Conservation (phyloP, 2,329 filamentous ascomycete species). For the Aspergillus calidoustus region DNA sequence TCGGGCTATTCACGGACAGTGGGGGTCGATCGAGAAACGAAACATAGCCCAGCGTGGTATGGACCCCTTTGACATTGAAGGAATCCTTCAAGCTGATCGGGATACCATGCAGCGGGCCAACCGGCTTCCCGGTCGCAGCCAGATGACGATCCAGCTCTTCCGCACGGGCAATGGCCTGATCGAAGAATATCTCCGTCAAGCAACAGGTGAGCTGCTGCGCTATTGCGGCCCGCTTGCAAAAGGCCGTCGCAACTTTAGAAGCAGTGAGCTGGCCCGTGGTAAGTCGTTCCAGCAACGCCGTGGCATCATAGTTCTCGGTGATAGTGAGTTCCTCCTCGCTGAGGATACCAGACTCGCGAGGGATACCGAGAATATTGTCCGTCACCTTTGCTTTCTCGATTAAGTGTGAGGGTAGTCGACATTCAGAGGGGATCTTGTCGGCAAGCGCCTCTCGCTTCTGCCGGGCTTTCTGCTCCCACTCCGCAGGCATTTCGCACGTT, state of each 20-base stretch:
- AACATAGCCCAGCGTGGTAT: conserved; percentile 62
- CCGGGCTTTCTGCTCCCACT: conserved; percentile 18
- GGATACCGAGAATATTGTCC: conserved; percentile 14
- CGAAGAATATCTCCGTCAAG: conserved; percentile 59
- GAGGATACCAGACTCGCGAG: conserved; percentile 46
- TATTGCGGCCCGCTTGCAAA: conserved; percentile 41
- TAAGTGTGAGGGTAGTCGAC: conserved; percentile 3
- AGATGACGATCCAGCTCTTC: conserved; percentile 53
- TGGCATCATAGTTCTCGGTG: conserved; percentile 49
- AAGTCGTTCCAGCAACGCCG: conserved; percentile 34
- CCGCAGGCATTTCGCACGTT: neutral
- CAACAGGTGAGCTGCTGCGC: conserved; percentile 50
- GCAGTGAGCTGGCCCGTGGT: conserved; percentile 34
- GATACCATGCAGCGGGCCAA: conserved; percentile 67
- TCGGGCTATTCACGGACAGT: conserved; percentile 53
- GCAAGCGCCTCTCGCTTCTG: conserved; percentile 16
- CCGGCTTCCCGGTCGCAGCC: conserved; percentile 43
- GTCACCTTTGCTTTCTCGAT: neutral
- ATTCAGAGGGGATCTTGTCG: conserved; percentile 17
- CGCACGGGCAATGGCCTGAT: conserved; percentile 54
- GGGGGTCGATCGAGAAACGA: conserved; percentile 64
- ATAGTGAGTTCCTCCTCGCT: conserved; percentile 53
- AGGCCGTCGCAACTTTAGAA: conserved; percentile 54
- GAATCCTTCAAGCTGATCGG: conserved; percentile 60
- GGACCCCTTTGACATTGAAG: conserved; percentile 54